phyloP scores from a whole-genome alignment of 805 yeast genomes.

The Kazachstania africana region DNA sequence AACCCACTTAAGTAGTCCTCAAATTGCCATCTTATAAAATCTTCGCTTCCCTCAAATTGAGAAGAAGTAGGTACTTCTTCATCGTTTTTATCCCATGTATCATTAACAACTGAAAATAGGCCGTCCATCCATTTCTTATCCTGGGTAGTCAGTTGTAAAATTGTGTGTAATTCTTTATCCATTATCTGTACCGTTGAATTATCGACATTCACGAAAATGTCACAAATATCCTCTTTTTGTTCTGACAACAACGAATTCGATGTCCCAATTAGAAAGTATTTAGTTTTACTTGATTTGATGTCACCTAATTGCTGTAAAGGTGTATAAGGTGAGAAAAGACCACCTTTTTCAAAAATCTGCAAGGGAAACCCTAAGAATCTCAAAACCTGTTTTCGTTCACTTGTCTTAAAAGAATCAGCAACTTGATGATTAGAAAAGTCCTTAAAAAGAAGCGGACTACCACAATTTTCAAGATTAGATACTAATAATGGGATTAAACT shows the following conservation, averaged over 20 bases:
- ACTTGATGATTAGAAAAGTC: constrained; percentile 39
- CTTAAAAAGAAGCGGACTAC: constrained; percentile 59
- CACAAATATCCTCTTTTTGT: constrained; percentile 50
- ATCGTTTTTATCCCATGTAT: constrained; percentile 32
- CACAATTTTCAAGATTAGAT: constrained; percentile 60
- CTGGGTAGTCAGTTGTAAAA: constrained; percentile 37
- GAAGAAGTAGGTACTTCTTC: constrained; percentile 31
- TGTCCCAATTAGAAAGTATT: constrained; percentile 69
- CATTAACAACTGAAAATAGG: constrained; percentile 38
- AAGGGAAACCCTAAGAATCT: constrained; percentile 81
- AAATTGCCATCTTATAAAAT: constrained; percentile 73
- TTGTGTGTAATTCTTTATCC: constrained; percentile 29
- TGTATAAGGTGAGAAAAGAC: constrained; percentile 86
- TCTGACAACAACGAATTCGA: constrained; percentile 73
- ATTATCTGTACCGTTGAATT: constrained; percentile 35
- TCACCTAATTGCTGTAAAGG: constrained; percentile 86
- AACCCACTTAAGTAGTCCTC: constrained; percentile 82
- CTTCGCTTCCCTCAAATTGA: constrained; percentile 67
- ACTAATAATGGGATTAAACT: constrained; percentile 75
- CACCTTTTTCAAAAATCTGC: constrained; percentile 74
- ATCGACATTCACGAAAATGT: constrained; percentile 63
- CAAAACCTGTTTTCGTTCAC: constrained; percentile 66
- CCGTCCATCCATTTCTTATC: constrained; percentile 71
- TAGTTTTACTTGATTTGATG: constrained; percentile 42
- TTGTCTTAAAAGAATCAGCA: constrained; percentile 60